Base-by-base conservation (phyloP, 192 early-diverging fungal genomes). In the Geranomyces variabilis region DNA sequence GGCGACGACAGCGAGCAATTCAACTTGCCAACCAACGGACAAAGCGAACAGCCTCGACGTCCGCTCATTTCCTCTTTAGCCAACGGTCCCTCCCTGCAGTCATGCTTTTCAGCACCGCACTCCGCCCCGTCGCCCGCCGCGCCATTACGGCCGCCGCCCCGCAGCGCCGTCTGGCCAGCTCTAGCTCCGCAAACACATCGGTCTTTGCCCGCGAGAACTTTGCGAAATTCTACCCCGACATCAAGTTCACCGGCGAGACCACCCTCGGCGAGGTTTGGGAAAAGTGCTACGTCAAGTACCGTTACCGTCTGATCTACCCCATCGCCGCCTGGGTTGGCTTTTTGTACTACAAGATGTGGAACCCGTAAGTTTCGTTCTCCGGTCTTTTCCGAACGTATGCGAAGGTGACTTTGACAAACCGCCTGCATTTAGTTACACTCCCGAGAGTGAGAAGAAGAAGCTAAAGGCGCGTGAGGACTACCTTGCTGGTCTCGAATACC, bases 181-280 rank as follows among this genome's bases (percentile, higher is more conserved):
- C 36, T 10, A 41, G 36, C 36, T 41, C 36, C 10, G 36, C 36
- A 41, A 41, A 41, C 36, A 75, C 73, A 51, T 58, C 66, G 22
- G 75, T 77, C 60, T 77, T 79, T 46, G 65, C 78, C 29, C 26
- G 60, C 55, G 74, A 67, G 60, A 76, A 79, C 78, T 73, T 79
- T 0, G 76, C 77, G 15, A 79, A 76, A 51, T 79, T 53, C 67
- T 41, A 70, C 7, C 79, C 79, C 36, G 63, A 67, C 46, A 63
- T 76, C 57, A 67, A 74, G 46, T 30, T 84, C 65, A 67, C 66
- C 68, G 49, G 29, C 19, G 65, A 76, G 43, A 80, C 73, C 24
- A 86, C 81, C 60, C 76, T 86, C 8, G 84, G 84, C 46, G 72
- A 86, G 65, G 62, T 83, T n/a, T 80, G 47, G 48, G 82, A 84